These are phyloP conservation scores for Ganoderma leucocontextum DNA, from an alignment of 1,284 basidiomycete genomes.

Conservation along the genomic window DNA sequence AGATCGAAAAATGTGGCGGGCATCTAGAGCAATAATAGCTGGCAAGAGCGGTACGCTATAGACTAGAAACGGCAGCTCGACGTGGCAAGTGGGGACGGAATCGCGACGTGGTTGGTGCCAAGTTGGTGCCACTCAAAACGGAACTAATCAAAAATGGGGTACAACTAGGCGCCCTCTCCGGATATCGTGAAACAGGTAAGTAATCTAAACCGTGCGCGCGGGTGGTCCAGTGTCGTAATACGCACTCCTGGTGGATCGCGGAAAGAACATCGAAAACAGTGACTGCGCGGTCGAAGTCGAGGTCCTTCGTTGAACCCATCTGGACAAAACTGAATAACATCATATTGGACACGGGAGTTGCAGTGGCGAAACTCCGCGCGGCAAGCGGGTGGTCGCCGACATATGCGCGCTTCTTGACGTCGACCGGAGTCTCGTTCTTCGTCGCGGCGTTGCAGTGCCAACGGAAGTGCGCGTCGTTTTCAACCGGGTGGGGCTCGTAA, in stretches of 20 bases:
- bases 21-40: not conserved
- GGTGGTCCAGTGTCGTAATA: not conserved
- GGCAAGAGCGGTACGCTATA: not conserved
- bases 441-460: not conserved
- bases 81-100: not conserved
- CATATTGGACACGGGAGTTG: slow-evolving; percentile 1
- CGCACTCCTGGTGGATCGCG: too few relatives aligned
- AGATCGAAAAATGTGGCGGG: not conserved
- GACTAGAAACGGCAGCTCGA: not conserved
- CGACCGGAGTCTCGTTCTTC: not conserved
- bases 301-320: not conserved
- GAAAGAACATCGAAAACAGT: not conserved
- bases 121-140: not conserved
- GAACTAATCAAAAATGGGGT: not conserved
- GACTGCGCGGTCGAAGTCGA: not conserved
- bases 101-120: not conserved
- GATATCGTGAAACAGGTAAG: not conserved
- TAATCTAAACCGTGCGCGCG: not conserved
- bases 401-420: not conserved
- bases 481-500: not conserved
- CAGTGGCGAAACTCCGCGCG: slow-evolving; percentile 16
- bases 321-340: not conserved
- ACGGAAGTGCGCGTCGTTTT: slow-evolving; percentile 10
- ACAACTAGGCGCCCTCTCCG: not conserved
- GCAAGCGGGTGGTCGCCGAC: slow-evolving; percentile 6